Percentiles rank a stretch among this genome's conserved stretches.
Conservation (phyloP, 1,284 basidiomycete genomes). For the Cystobasidium slooffiae region DNA sequence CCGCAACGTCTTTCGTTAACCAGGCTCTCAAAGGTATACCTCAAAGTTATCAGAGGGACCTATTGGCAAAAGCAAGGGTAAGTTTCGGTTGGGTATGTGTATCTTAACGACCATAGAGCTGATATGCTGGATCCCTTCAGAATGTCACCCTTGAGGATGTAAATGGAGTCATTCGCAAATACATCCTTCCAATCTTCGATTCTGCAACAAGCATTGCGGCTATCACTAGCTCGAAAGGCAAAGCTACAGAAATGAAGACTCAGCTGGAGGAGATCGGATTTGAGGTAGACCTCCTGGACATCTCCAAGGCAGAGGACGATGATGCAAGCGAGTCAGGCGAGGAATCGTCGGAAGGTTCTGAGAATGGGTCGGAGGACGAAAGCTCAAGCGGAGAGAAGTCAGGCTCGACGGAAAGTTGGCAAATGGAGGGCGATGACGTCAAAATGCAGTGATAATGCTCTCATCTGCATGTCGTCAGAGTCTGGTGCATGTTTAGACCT, state of each 20-base stretch:
- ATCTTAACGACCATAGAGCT: neutral
- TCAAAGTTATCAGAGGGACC: constrained; percentile 71
- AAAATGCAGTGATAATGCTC: constrained; percentile 9
- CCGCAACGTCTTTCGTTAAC: constrained; percentile 75
- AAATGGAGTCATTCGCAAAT: constrained; percentile 68
- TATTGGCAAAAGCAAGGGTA: constrained; percentile 72
- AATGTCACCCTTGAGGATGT: constrained; percentile 78
- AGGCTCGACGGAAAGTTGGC: constrained; percentile 30
- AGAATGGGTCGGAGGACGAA: neutral
- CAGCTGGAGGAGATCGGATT: constrained; percentile 74
- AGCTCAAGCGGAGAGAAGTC: constrained; percentile 1
- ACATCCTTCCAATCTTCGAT: constrained; percentile 87
- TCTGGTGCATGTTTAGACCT: no score
- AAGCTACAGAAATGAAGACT: constrained; percentile 72
- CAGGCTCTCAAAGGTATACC: constrained; percentile 81
- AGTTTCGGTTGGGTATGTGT: constrained; percentile 33
- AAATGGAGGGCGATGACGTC: constrained; percentile 26
- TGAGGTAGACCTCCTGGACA: constrained; percentile 60
- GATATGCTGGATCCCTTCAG: constrained; percentile 54
- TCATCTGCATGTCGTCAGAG: neutral
- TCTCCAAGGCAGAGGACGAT: constrained; percentile 12
- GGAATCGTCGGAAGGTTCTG: neutral
- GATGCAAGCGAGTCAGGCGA: constrained; percentile 9
- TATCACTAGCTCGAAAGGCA: constrained; percentile 79
- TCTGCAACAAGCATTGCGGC: constrained; percentile 76